These are phyloP conservation scores for Fusarium concolor DNA, from an alignment of 2,329 filamentous ascomycete species.

Conservation along the genomic window DNA sequence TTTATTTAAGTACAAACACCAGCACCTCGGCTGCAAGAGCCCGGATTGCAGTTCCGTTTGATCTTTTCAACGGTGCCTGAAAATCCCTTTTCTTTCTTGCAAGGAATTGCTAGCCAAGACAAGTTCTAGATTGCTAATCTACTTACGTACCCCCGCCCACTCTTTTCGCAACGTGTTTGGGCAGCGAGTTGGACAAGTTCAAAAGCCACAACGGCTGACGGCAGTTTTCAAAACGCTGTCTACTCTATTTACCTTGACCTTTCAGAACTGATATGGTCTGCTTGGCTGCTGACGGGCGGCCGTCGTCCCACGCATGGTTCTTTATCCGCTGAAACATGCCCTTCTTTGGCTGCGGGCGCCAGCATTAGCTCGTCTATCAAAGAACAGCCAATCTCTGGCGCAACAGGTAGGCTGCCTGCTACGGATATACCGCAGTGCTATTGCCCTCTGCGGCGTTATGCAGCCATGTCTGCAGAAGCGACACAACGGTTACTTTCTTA, in stretches of 20 bases:
- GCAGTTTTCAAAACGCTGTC: slow-evolving; percentile 24
- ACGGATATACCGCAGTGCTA: slow-evolving; percentile 2
- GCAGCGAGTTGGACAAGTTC: slow-evolving; percentile 18
- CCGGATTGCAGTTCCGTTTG: neutral
- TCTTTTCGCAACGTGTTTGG: slow-evolving; percentile 33
- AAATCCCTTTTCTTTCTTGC: neutral
- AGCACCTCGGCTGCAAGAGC: slow-evolving; percentile 1
- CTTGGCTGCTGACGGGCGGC: neutral
- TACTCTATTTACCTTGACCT: neutral
- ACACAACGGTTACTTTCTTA: slow-evolving; percentile 7
- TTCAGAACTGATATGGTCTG: neutral
- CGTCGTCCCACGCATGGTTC: slow-evolving; percentile 3
- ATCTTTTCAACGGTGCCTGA: neutral
- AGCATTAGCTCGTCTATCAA: slow-evolving; percentile 24
- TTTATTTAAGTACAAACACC: neutral
- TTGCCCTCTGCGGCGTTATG: slow-evolving; percentile 20
- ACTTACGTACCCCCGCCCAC: slow-evolving; percentile 23
- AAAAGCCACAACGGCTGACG: slow-evolving; percentile 33
- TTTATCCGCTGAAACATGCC: slow-evolving; percentile 13
- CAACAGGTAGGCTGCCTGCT: slow-evolving; percentile 10
- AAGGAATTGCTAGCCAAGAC: slow-evolving; percentile 10
- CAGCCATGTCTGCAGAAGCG: slow-evolving; percentile 29
- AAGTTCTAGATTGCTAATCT: slow-evolving; percentile 8
- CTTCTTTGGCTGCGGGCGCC: slow-evolving; percentile 25
- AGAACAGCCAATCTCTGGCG: slow-evolving; percentile 14